Percentiles rank a stretch among this genome's conserved stretches.
These are phyloP conservation scores for Amanita molliuscula DNA, from an alignment of 768 basidiomycete species.

Conservation along the genomic window DNA sequence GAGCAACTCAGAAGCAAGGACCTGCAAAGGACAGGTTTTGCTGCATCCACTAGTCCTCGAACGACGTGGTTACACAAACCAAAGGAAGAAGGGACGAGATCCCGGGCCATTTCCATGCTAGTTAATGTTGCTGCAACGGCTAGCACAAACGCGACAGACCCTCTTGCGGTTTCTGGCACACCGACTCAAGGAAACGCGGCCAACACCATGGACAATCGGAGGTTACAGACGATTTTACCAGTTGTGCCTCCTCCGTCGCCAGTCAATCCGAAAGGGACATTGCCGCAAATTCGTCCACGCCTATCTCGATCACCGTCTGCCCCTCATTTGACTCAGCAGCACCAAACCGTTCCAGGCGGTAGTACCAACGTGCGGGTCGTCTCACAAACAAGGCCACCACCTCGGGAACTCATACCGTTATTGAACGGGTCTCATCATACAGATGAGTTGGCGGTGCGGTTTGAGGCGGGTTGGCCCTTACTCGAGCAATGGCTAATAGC, in stretches of 20 bases:
- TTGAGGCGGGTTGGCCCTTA: constrained; percentile 76
- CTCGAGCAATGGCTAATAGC: constrained; percentile 62
- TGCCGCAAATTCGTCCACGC: constrained; percentile 34
- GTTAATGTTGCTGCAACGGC: constrained; percentile 10
- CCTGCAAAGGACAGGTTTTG: constrained; percentile 31
- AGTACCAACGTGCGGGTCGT: constrained; percentile 8
- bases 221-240: constrained; percentile 29
- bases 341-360: constrained; percentile 4
- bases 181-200: constrained; percentile 16
- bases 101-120: constrained; percentile 8
- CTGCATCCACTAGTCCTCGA: constrained; percentile 24
- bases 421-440: constrained; percentile 89
- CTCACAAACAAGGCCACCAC: constrained; percentile 29
- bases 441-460: constrained; percentile 79
- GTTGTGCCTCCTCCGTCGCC: constrained; percentile 31
- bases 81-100: constrained; percentile 16
- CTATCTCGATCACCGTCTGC: constrained; percentile 49
- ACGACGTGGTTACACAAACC: constrained; percentile 37
- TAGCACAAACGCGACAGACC: background rate
- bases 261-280: constrained; percentile 21
- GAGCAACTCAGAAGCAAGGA: constrained; percentile 54
- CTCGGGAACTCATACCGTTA: constrained; percentile 44
- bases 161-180: background rate
- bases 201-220: constrained; percentile 13
- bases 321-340: constrained; percentile 24